These are phyloP conservation scores for Apiosordaria backusii DNA, from an alignment of 495 filamentous ascomycete species.

Conservation along the genomic window DNA sequence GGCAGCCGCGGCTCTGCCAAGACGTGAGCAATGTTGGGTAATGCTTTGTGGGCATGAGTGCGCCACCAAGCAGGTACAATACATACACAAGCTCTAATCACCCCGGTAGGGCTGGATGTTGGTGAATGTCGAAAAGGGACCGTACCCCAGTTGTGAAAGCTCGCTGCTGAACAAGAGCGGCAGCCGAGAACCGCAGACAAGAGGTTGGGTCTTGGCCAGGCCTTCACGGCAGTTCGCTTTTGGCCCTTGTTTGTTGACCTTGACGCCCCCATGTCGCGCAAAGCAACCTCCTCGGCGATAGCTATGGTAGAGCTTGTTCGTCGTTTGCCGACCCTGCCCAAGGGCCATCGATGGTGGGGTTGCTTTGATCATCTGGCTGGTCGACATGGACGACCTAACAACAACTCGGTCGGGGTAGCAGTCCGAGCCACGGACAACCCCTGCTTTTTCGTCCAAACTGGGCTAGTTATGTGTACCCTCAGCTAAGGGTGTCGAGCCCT, in stretches of 20 bases:
- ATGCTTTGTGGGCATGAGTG: background rate
- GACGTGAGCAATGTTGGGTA: background rate
- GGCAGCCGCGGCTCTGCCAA: background rate
- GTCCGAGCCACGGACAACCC: conserved; percentile 2
- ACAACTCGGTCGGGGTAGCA: background rate
- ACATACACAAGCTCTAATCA: background rate
- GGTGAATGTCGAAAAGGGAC: too few relatives aligned
- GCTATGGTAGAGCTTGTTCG: background rate
- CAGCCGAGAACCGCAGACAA: background rate
- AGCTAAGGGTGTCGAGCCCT: background rate
- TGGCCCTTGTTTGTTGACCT: background rate
- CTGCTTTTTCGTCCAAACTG: background rate
- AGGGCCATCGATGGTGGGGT: background rate
- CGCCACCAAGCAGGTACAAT: background rate
- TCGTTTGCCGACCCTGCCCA: background rate
- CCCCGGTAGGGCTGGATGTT: background rate
- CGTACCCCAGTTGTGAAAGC: background rate
- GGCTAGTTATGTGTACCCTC: background rate
- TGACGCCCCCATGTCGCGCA: too few relatives aligned
- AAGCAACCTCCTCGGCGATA: too few relatives aligned
- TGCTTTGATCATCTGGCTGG: background rate
- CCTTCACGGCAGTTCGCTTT: too few relatives aligned
- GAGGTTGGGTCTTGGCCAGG: background rate
- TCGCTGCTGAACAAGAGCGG: background rate
- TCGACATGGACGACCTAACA: background rate